Conservation (phyloP, 306 rosid species). For the Cyclanthera cordifolia region DNA sequence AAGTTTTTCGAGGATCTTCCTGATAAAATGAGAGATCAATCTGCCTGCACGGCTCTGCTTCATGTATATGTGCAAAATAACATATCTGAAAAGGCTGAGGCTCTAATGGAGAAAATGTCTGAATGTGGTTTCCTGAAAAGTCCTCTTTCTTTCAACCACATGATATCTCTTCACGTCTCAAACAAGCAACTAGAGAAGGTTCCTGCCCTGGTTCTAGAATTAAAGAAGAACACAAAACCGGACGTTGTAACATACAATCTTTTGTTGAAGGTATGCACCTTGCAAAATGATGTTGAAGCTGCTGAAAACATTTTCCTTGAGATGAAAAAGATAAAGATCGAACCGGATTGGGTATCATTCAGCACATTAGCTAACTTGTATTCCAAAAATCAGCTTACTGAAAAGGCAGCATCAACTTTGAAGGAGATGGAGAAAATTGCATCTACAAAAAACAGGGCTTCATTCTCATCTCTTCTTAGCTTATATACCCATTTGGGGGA, state of each 20-base stretch:
- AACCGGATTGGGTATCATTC: constrained; percentile 75
- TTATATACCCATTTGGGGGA: constrained; percentile 70
- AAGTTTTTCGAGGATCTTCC: constrained; percentile 92
- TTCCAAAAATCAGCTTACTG: constrained; percentile 32
- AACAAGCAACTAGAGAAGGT: constrained; percentile 58
- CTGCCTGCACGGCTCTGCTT: constrained; percentile 58
- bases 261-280: constrained; percentile 50
- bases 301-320: constrained; percentile 66
- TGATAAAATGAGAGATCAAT: constrained; percentile 31
- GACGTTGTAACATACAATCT: constrained; percentile 62
- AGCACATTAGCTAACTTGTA: constrained; percentile 68
- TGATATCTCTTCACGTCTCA: constrained; percentile 60
- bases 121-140: constrained; percentile 49
- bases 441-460: constrained; percentile 32
- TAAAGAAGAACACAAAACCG: constrained; percentile 45
- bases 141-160: constrained; percentile 70
- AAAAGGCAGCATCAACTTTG: constrained; percentile 60
- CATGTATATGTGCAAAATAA: constrained; percentile 61
- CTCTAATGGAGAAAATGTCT: constrained; percentile 67
- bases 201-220: constrained; percentile 37
- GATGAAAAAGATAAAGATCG: constrained; percentile 47
- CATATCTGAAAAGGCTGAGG: constrained; percentile 55
- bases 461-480: constrained; percentile 72
- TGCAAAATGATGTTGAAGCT: constrained; percentile 44
- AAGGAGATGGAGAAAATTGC: constrained; percentile 71